Evolutionary conservation across 2,329 filamentous ascomycete species (phyloP).

Genomic region (Clarireedia monteithiana): DNA sequence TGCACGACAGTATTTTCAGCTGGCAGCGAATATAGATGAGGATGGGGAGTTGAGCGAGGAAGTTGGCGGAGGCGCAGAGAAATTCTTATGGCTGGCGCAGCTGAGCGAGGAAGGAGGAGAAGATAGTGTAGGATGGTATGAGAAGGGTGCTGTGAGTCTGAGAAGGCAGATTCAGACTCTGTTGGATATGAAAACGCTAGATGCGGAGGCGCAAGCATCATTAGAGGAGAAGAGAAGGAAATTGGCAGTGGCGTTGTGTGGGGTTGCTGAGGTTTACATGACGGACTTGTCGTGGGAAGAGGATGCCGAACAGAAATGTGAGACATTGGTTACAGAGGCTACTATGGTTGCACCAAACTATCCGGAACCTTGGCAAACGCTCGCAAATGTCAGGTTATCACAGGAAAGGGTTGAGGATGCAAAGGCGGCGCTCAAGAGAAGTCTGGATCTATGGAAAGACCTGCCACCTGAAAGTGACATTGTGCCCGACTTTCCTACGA

Average conservation of each 20-base stretch:
- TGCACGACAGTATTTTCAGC: constrained; percentile 64
- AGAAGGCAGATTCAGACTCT: constrained; percentile 62
- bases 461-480: constrained; percentile 61
- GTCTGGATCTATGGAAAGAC: constrained; percentile 76
- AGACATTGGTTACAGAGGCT: constrained; percentile 83
- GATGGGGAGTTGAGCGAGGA: constrained; percentile 64
- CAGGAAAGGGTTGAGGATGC: constrained; percentile 77
- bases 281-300: constrained; percentile 91
- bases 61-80: constrained; percentile 78
- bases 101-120: constrained; percentile 64
- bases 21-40: constrained; percentile 68
- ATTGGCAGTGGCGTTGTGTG: constrained; percentile 85
- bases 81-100: constrained; percentile 92
- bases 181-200: constrained; percentile 40
- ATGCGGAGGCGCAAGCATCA: constrained; percentile 32
- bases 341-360: constrained; percentile 73
- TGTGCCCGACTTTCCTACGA: constrained; percentile 78
- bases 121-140: constrained; percentile 60
- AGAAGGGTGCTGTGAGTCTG: constrained; percentile 64
- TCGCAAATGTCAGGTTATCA: constrained; percentile 89
- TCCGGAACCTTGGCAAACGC: constrained; percentile 87
- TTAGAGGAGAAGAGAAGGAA: constrained; percentile 70
- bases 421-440: constrained; percentile 65
- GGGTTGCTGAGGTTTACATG: constrained; percentile 96
- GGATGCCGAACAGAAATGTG: constrained; percentile 83